A percentile compares a stretch with the other conserved stretches of the same genome.
phyloP scores from a whole-genome alignment of 208 protist genomes.

The Leishmania turanica region DNA sequence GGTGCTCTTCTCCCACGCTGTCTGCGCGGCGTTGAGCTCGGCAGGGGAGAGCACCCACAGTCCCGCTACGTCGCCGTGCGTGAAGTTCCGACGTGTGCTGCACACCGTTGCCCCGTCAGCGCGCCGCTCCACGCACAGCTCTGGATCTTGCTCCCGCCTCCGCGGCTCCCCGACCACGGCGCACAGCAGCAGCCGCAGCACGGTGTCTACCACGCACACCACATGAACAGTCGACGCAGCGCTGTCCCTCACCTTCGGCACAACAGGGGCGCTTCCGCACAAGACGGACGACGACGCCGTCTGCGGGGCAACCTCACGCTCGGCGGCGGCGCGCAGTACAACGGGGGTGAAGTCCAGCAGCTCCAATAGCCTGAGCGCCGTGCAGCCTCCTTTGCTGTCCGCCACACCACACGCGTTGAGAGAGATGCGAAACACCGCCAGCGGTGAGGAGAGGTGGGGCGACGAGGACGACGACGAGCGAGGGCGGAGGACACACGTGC shows the following conservation, averaged over 20 bases:
- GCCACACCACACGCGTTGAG: background rate
- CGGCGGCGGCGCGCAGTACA: slow-evolving; percentile 21
- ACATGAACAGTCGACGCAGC: background rate
- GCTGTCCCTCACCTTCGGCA: background rate
- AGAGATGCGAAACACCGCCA: slow-evolving; percentile 1
- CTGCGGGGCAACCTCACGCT: background rate
- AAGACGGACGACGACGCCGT: background rate
- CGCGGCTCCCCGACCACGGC: slow-evolving; percentile 42
- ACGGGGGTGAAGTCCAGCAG: slow-evolving; percentile 44
- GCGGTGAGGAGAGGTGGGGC: background rate
- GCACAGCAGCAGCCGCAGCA: slow-evolving; percentile 32
- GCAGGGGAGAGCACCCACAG: slow-evolving; percentile 34
- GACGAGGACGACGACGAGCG: background rate
- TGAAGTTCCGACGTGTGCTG: slow-evolving; percentile 32
- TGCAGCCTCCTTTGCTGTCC: slow-evolving; percentile 8
- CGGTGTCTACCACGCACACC: slow-evolving; percentile 42
- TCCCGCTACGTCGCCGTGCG: slow-evolving; percentile 60
- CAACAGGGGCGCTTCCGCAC: background rate
- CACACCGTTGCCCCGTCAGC: slow-evolving; percentile 30
- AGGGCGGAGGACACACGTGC: background rate
- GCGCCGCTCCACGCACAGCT: slow-evolving; percentile 27
- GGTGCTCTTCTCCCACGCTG: slow-evolving; percentile 6
- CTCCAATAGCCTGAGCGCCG: slow-evolving; percentile 34
- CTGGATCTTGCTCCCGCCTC: slow-evolving; percentile 64
- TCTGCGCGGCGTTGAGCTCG: slow-evolving; percentile 12